phyloP scores from a whole-genome alignment of 345 rosid species.

The Salix udensis region DNA sequence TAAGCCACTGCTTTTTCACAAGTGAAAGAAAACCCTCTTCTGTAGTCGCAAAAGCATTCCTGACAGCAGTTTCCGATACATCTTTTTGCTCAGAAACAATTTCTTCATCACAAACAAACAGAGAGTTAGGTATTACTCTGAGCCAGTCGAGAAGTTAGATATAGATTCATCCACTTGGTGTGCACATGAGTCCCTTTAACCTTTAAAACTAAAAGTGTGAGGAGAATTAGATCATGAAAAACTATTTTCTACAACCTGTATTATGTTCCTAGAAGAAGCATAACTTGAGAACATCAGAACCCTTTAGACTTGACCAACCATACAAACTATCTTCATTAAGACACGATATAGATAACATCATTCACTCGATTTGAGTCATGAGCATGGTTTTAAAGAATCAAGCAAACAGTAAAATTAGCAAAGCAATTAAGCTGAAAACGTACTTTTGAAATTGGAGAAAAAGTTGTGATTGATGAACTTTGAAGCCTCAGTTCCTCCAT shows the following conservation, averaged over 20 bases:
- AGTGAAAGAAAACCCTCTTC: slow-evolving; percentile 55
- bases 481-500: slow-evolving; percentile 79
- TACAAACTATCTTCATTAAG: no score
- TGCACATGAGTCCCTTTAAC: no score
- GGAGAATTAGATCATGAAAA: no score
- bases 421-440: slow-evolving; percentile 7
- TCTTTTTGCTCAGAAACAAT: slow-evolving; percentile 45
- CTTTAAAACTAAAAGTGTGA: no score
- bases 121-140: background rate
- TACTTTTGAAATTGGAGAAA: slow-evolving; percentile 62
- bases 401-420: no score
- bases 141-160: background rate
- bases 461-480: slow-evolving; percentile 53
- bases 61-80: slow-evolving; percentile 46
- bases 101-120: slow-evolving; percentile 33
- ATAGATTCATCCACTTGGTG: background rate
- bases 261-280: no score
- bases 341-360: no score
- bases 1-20: slow-evolving; percentile 62
- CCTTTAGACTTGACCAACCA: no score
- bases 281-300: no score
- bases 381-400: no score
- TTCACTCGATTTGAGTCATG: no score
- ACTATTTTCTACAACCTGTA: no score
- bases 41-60: slow-evolving; percentile 54